phyloP scores from a whole-genome alignment of 495 filamentous ascomycete genomes.

The Geopyxis carbonaria region DNA sequence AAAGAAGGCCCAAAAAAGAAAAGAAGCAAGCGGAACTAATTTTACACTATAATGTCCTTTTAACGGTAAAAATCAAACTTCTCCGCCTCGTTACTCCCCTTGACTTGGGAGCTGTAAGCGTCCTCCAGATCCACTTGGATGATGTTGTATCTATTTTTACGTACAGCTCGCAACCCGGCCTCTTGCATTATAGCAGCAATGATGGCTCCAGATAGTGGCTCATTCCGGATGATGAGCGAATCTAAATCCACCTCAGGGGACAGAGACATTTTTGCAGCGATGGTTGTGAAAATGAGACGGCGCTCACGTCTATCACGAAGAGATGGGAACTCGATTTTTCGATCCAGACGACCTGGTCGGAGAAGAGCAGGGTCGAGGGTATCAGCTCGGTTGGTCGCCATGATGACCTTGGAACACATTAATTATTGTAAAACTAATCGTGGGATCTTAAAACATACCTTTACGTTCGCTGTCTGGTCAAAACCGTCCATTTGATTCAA shows the following conservation, averaged over 20 bases:
- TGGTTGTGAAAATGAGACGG: slow-evolving; percentile 88
- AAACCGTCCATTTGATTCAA: slow-evolving; percentile 99
- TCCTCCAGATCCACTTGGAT: slow-evolving; percentile 92
- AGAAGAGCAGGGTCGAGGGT: slow-evolving; percentile 89
- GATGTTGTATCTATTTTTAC: slow-evolving; percentile 98
- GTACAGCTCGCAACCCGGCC: slow-evolving; percentile 80
- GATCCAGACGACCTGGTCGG: slow-evolving; percentile 83
- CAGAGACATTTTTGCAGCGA: slow-evolving; percentile 90
- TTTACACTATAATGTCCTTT: too few species aligned
- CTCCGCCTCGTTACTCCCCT: slow-evolving; percentile 63
- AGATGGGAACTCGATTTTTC: slow-evolving; percentile 95
- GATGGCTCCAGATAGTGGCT: slow-evolving; percentile 83
- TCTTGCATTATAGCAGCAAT: slow-evolving; percentile 99
- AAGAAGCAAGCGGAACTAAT: too few species aligned
- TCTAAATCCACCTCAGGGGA: slow-evolving; percentile 93
- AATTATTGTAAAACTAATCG: neutral
- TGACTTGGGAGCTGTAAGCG: slow-evolving; percentile 88
- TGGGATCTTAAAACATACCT: slow-evolving; percentile 28
- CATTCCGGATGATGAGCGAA: slow-evolving; percentile 85
- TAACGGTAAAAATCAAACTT: slow-evolving; percentile 53
- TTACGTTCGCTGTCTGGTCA: slow-evolving; percentile 95
- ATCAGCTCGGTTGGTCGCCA: slow-evolving; percentile 97
- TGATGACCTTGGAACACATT: slow-evolving; percentile 48
- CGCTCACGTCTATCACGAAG: slow-evolving; percentile 84
- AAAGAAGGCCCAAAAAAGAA: too few species aligned